Base-by-base conservation (phyloP, 2,329 filamentous ascomycete genomes). In the Sporothrix mexicana region DNA sequence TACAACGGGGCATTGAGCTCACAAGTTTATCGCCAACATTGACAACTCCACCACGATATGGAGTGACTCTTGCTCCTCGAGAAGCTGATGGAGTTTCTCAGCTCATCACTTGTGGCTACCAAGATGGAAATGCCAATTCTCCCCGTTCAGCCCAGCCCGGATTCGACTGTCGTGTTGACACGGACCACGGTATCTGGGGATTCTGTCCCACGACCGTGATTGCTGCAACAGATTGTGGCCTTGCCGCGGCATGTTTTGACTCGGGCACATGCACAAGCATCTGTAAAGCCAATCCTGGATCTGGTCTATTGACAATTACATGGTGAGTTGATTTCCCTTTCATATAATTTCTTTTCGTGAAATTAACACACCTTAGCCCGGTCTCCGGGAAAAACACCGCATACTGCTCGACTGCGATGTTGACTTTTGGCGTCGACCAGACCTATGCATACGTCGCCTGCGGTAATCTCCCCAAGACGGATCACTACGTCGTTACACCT, bases 181-280 rank as follows among this genome's bases (percentile, higher is more conserved):
- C 78, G 0, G 51, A 72, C 4, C 77, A 80, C 20, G 79, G 77
- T 0, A 75, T 84, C 3, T 84, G 82, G 81, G 82, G 82, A 0
- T 81, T 83, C 76, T 84, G 82, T 66, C 80, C 81, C 0, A 80
- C 78, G 0, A 80, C 78, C 0, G 80, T 83, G 2, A 74, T 80
- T 2, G 66, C 76, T 0, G 82, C 81, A 2, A 78, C 76, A 0
- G 81, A 84, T 71, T 84, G 82, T 49, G 81, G 81, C 0, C 70
- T 84, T 13, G 81, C 80, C 0, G 82, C 79, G 1, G 77, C 76
- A 12, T 84, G 83, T 62, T 53, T 80, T 9, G 83, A 84, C 70
- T 71, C 66, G 1, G 71, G 77, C 36, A 47, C 72, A 1, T 84
- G 83, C 47, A 77, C 76, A 0, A 72, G 71, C 12, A 80, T 80